phyloP scores from a whole-genome alignment of 495 filamentous ascomycete species.

The Aspergillus affinis region DNA sequence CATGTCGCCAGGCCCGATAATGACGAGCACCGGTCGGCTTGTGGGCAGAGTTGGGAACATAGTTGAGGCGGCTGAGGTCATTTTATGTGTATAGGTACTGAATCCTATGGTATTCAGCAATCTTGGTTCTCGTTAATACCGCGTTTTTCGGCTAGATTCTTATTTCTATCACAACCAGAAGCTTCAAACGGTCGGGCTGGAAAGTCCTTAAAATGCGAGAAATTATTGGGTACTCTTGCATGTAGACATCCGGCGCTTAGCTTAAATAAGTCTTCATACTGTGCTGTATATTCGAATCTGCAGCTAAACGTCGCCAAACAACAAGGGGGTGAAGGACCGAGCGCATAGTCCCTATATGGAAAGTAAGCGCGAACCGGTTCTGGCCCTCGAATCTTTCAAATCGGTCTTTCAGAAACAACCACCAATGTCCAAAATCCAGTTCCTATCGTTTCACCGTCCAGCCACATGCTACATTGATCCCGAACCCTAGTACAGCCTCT shows the following conservation, averaged over 20 bases:
- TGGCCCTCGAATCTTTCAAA: not conserved
- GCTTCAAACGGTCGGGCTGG: not conserved
- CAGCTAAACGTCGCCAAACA: not conserved
- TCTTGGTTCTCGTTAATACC: not conserved
- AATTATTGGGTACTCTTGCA: not conserved
- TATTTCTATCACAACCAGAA: not conserved
- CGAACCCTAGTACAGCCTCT: conserved; percentile 33
- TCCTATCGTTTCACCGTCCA: conserved; percentile 18
- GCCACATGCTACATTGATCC: conserved; percentile 36
- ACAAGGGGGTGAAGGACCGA: not conserved
- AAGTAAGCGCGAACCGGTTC: not conserved
- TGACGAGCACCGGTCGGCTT: not conserved
- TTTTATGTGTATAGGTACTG: not conserved
- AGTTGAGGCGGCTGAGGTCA: not conserved
- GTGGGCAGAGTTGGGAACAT: not conserved
- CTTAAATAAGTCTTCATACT: not conserved
- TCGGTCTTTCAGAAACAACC: not conserved
- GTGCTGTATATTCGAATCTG: not conserved
- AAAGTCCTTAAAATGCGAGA: not conserved
- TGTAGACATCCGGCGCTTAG: not conserved
- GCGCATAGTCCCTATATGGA: not conserved
- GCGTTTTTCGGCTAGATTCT: too few relatives aligned
- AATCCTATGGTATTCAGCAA: not conserved
- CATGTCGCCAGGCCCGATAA: conserved; percentile 13
- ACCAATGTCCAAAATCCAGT: not conserved